phyloP scores from a whole-genome alignment of 495 filamentous ascomycete genomes.

The Chaetomium tenue region DNA sequence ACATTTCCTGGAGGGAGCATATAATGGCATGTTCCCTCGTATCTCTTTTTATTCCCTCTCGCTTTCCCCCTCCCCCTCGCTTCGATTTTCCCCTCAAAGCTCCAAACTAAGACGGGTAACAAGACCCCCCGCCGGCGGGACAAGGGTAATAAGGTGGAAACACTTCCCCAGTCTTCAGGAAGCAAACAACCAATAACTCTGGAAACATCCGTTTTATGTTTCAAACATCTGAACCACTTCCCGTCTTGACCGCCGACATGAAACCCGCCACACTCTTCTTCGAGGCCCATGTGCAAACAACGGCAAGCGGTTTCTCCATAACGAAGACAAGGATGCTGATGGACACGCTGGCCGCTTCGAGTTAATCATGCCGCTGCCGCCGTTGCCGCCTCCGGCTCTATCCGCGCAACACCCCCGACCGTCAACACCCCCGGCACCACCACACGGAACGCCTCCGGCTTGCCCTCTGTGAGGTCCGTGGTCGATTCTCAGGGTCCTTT shows the following conservation, averaged over 20 bases:
- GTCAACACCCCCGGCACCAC: neutral
- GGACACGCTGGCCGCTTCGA: neutral
- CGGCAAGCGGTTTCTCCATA: neutral
- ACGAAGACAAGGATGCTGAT: neutral
- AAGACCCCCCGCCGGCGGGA: too few species aligned
- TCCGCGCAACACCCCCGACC: neutral
- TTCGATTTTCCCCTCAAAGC: too few species aligned
- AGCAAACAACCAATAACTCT: neutral
- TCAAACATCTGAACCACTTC: neutral
- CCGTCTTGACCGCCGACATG: neutral
- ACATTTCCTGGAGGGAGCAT: too few species aligned
- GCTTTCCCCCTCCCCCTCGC: too few species aligned
- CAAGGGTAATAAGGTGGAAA: too few species aligned
- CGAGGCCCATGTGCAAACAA: neutral
- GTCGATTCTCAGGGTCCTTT: neutral
- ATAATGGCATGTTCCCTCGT: too few species aligned
- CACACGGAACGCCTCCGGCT: conserved; percentile 3
- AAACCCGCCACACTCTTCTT: neutral
- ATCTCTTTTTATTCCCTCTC: too few species aligned
- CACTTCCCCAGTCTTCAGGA: neutral
- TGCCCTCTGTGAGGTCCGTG: neutral
- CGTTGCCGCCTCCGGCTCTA: neutral
- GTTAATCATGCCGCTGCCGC: neutral
- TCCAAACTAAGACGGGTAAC: too few species aligned
- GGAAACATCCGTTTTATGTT: too few species aligned